Base-by-base conservation (phyloP, 148 eudicot genomes). In the Oxyria digyna region DNA sequence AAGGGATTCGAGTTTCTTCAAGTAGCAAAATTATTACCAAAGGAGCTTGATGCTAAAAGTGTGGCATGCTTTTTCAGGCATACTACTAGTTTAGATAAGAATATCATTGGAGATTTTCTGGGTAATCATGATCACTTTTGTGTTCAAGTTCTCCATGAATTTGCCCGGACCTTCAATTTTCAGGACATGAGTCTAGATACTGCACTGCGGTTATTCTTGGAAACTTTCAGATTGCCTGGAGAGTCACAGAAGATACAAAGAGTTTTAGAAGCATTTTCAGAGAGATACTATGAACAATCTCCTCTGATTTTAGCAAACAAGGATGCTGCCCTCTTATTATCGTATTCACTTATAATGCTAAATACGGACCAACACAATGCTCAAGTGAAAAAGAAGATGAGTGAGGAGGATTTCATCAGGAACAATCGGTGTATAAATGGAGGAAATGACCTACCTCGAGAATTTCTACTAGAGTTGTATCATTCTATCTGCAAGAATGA, bases 361-460 rank as follows among this genome's bases (percentile, higher is more conserved):
- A 76, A 76, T 70, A 75, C 78, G 11, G 78, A 75, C 48, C 74
- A 71, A 27, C 78, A 75, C 67, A 75, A 75, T 66, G 71, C 43
- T 62, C 78, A 75, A 42, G 78, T 75, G 67, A 75, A 66, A 68
- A 75, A 67, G 67, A 75, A 75, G 74, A 75, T 75, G 78, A 75
- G 74, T 9, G 78, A 75, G 45, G 78, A 75, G 63, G 78, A 75
- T 67, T 76, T 76, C n/a, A 76, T 76, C 49, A 52, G 75, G n/a
- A 76, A 76, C 31, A 72, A 72, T 68, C 74, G 79, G 10, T 40
- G 43, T 21, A 76, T 76, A 21, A 76, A 76, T 21, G 75, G 72
- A 31, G 79, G 79, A 7, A 72, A 67, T 33, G 79, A 76, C 50
- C 75, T 76, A 4, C 79, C 79, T 37, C 74, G 79, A 45, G 79